Percentiles rank a stretch among this genome's conserved stretches.
Conservation (phyloP, 176 grass and related monocot species). For the Triticum turgidum region DNA sequence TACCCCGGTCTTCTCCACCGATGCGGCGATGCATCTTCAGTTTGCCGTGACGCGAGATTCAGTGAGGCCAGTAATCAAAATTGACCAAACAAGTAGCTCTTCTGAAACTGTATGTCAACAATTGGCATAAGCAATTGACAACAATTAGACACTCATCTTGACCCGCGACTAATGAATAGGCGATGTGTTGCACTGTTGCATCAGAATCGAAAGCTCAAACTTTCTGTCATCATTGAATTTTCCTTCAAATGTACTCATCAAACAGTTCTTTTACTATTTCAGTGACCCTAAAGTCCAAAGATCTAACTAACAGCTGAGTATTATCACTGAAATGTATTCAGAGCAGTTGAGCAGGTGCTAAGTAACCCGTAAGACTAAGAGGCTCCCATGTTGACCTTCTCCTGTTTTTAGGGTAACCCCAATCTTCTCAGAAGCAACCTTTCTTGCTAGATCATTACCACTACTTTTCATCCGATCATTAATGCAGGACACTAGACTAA, state of each 20-base stretch:
- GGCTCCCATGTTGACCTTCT: background rate
- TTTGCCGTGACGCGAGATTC: background rate
- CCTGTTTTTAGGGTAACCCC: background rate
- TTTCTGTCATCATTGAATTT: constrained; percentile 14
- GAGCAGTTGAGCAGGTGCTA: background rate
- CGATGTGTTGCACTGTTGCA: background rate
- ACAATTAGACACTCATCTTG: background rate
- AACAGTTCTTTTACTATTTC: background rate
- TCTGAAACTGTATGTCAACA: background rate
- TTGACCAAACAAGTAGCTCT: background rate
- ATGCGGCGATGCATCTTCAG: background rate
- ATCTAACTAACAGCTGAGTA: background rate
- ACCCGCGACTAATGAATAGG: background rate
- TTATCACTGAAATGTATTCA: background rate
- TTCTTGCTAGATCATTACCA: constrained; percentile 3
- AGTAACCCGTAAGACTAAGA: background rate
- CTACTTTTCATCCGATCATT: constrained; percentile 2
- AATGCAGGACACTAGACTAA: too few species aligned
- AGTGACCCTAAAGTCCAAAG: background rate
- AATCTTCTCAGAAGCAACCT: background rate
- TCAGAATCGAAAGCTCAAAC: background rate
- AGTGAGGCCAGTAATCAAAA: background rate
- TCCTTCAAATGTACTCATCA: background rate
- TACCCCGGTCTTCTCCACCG: too few species aligned
- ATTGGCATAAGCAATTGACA: background rate